Evolutionary conservation across 2,329 filamentous ascomycete species (phyloP), one percentile per base, ranked within the genome.

Genomic region (Talaromyces amestolkiae): DNA sequence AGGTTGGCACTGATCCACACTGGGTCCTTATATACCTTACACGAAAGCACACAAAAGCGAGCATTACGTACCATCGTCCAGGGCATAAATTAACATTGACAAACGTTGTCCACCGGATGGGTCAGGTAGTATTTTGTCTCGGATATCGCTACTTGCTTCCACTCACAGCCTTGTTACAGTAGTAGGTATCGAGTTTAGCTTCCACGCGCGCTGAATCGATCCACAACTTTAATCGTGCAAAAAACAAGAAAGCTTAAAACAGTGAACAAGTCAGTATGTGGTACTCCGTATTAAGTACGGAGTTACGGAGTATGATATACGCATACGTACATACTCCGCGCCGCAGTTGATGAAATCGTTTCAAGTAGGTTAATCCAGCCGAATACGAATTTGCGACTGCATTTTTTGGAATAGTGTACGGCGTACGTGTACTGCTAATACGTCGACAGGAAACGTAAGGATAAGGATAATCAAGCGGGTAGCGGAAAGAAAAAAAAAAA

Each of bases 211-310:
- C n/a, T 58, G 24, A 39, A 49, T 13, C 27, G 43, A 49, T 47
- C 58, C 47, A 62, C 60, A 62, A 62, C 60, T 62, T 54, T 62
- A 62, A 54, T 56, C 53, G 49, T 11, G 24, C 15, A 19, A 35
- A 35, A n/a, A 37, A 56, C 3, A 33, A 37, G n/a, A 37, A 37
- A 22, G n/a, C 10, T 35, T 54, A 54, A 35, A 19, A 7, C 31
- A 22, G 27, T 24, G 11, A 10, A 8, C 3, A 47, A 27, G 27
- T 27, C 27, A 27, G 22, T 8, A 27, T 17, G 22, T 17, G 9
- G 9, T 53, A 49, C 19, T 49, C 24, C 19, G 43, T 22, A 49
- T 6, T 15, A 24, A 15, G 7, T 17, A 51, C 47, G 47, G 47
- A 31, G 47, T 27, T 17, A 51, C 24, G 24, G 43, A 22, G 43